These are phyloP conservation scores for Steccherinum ochraceum DNA, from an alignment of 768 basidiomycete species.

Conservation along the genomic window DNA sequence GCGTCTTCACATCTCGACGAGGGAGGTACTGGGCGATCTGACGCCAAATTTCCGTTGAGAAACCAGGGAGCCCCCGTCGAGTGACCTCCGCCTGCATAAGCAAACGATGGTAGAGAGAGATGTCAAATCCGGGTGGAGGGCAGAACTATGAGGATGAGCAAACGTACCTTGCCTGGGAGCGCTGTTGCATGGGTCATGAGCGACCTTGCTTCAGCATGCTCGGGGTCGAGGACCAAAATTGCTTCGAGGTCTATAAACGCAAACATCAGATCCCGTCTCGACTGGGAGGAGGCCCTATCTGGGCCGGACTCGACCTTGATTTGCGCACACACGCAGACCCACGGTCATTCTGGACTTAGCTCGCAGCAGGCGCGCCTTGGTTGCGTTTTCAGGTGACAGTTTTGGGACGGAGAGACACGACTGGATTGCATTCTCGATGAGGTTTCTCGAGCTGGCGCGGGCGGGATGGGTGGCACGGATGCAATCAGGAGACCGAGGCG, in stretches of 20 bases:
- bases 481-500: conserved; percentile 1
- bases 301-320: conserved; percentile 45
- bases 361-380: conserved; percentile 58
- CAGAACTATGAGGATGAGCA: background rate
- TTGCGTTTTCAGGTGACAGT: conserved; percentile 42
- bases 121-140: conserved; percentile 1
- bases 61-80: conserved; percentile 32
- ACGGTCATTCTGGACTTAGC: conserved; percentile 60
- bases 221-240: conserved; percentile 54
- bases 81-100: conserved; percentile 30
- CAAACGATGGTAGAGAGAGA: conserved; percentile 16
- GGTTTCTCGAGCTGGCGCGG: conserved; percentile 41
- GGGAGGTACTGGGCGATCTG: conserved; percentile 60
- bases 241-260: conserved; percentile 52
- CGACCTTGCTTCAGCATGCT: conserved; percentile 61
- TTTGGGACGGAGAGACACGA: conserved; percentile 57
- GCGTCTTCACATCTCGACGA: conserved; percentile 55
- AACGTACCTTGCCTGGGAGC: conserved; percentile 47
- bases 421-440: conserved; percentile 71
- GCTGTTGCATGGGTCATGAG: conserved; percentile 48
- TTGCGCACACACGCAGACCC: conserved; percentile 53
- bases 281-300: conserved; percentile 9
- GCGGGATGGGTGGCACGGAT: conserved; percentile 4
- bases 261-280: conserved; percentile 12
- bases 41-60: conserved; percentile 69